A percentile compares a stretch with the other conserved stretches of the same genome.
These are phyloP conservation scores for Zelonia costaricensis DNA, from an alignment of 208 protist genomes.

Conservation along the genomic window DNA sequence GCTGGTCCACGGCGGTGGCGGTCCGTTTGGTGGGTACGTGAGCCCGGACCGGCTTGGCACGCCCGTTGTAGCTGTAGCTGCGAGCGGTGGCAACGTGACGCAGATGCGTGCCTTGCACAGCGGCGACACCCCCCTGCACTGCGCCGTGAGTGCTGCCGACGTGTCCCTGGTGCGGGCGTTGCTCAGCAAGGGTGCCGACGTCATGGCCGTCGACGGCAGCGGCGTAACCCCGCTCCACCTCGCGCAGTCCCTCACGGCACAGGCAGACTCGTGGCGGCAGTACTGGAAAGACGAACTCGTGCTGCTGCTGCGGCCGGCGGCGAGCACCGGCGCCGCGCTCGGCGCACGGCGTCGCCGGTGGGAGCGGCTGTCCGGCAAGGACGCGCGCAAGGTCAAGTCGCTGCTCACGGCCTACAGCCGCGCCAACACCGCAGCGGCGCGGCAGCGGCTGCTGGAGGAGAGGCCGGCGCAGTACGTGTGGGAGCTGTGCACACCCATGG, in stretches of 20 bases:
- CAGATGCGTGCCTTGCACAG: background rate
- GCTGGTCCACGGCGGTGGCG: no score
- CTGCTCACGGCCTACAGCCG: conserved; percentile 31
- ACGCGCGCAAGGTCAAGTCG: conserved; percentile 18
- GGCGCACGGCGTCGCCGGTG: conserved; percentile 1
- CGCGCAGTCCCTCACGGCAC: conserved; percentile 8
- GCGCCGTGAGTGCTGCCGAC: conserved; percentile 54
- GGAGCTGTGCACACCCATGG: conserved; percentile 21
- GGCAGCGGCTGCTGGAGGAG: conserved; percentile 31
- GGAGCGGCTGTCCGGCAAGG: background rate
- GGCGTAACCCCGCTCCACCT: conserved; percentile 13
- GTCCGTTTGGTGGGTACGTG: no score
- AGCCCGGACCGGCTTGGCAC: no score
- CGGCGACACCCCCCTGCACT: conserved; percentile 58
- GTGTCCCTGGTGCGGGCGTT: conserved; percentile 54
- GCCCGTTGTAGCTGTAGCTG: no score
- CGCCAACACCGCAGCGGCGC: conserved; percentile 19
- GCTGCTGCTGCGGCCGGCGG: conserved; percentile 16
- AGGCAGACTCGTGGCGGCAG: conserved; percentile 13
- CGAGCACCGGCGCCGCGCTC: conserved; percentile 8
- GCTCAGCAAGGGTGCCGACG: conserved; percentile 56
- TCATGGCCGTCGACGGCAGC: conserved; percentile 17
- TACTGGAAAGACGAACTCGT: conserved; percentile 21
- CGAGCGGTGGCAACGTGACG: no score
- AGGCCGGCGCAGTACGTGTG: conserved; percentile 15